A percentile compares a stretch with the other conserved stretches of the same genome.
phyloP scores from a whole-genome alignment of 129 eudicot genomes.

The Arctium minus region DNA sequence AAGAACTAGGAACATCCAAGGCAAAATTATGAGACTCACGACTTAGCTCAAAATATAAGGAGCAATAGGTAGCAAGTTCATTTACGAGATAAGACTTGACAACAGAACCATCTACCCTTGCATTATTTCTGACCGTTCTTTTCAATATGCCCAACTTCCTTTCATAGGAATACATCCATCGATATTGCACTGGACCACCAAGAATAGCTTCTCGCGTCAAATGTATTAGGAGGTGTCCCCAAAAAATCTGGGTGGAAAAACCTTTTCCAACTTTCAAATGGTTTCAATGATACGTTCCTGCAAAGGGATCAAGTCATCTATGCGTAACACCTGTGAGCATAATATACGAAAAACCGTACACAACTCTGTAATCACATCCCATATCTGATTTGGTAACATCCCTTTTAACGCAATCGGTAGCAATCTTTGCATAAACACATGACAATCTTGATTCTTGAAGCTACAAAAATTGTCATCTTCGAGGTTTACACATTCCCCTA shows the following conservation, averaged over 20 bases:
- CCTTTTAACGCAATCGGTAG: neutral
- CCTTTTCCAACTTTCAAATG: neutral
- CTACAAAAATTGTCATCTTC: neutral
- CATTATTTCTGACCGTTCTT: neutral
- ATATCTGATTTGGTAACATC: neutral
- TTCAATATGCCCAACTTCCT: neutral
- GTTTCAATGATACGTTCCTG: neutral
- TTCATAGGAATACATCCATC: conserved; percentile 14
- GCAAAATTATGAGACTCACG: neutral
- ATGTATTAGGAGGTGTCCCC: neutral
- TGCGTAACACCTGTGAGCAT: neutral
- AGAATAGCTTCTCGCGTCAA: conserved; percentile 13
- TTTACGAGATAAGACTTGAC: neutral
- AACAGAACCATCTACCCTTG: neutral
- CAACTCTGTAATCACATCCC: conserved; percentile 4
- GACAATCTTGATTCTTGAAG: conserved; percentile 14
- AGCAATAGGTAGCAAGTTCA: neutral
- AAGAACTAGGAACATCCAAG: neutral
- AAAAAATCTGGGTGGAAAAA: neutral
- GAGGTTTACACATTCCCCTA: neutral
- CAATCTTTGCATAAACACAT: conserved; percentile 1
- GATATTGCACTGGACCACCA: conserved; percentile 21
- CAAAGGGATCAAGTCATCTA: neutral
- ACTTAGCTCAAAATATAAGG: neutral
- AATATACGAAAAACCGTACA: neutral